Percentiles rank a stretch among this genome's conserved stretches.
phyloP scores from a whole-genome alignment of 208 protist genomes.

The Phytomonas sp. region DNA sequence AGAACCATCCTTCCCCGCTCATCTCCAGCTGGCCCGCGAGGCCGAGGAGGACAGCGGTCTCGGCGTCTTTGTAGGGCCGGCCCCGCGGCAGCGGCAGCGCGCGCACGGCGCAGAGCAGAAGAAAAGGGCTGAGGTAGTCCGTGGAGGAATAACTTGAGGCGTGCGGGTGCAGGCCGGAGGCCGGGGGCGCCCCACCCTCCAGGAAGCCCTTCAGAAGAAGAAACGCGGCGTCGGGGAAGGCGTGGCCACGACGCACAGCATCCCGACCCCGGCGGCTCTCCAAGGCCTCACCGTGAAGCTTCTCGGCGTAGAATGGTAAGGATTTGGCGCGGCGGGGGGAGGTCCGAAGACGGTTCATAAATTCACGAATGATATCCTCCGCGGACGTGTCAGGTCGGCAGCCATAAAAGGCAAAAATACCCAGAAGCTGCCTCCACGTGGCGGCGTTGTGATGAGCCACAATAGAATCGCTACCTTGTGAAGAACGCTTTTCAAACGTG shows the following conservation, averaged over 20 bases:
- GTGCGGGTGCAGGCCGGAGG: slow-evolving; percentile 69
- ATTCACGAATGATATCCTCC: slow-evolving; percentile 61
- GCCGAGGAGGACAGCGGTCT: slow-evolving; percentile 61
- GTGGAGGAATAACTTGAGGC: slow-evolving; percentile 76
- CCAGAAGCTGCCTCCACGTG: slow-evolving; percentile 88
- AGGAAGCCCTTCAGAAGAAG: slow-evolving; percentile 72
- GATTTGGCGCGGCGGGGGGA: slow-evolving; percentile 37
- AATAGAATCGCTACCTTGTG: slow-evolving; percentile 10
- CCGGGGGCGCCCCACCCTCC: slow-evolving; percentile 29
- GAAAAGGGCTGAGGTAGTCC: slow-evolving; percentile 72
- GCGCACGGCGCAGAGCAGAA: slow-evolving; percentile 52
- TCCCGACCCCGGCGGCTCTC: slow-evolving; percentile 42
- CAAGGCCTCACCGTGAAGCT: slow-evolving; percentile 23
- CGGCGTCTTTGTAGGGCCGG: slow-evolving; percentile 47
- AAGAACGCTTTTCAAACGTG: neutral
- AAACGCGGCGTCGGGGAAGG: slow-evolving; percentile 67
- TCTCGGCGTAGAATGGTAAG: slow-evolving; percentile 73
- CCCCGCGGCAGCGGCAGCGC: slow-evolving; percentile 36
- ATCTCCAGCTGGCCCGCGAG: slow-evolving; percentile 60
- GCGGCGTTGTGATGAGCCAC: slow-evolving; percentile 30
- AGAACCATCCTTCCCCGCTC: slow-evolving; percentile 67
- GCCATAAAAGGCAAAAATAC: slow-evolving; percentile 83
- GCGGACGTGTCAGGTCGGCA: slow-evolving; percentile 68
- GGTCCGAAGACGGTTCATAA: slow-evolving; percentile 58
- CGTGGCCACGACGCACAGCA: slow-evolving; percentile 44